Base-by-base conservation (phyloP, 257 asterid species). In the Ajuga chamaepitys region DNA sequence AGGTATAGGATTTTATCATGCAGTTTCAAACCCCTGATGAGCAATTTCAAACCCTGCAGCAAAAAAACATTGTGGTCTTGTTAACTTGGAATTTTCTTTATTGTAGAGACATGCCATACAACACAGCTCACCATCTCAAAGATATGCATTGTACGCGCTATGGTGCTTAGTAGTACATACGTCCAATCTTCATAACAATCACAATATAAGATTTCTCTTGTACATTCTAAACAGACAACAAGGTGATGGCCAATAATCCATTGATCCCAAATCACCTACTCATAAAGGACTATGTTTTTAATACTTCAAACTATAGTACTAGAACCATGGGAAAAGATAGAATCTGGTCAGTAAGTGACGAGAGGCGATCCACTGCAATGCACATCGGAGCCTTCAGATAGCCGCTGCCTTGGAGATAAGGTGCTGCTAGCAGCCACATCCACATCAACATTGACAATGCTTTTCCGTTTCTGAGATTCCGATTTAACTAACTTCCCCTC, bases 281-380 rank as follows among this genome's bases (percentile, higher is more conserved):
- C 20, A 45, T 5, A 5, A 38, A 37, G 26, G 14, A 21, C 46
- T 18, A 38, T 28, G 46, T 40, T 28, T 53, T 22, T 41, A 34
- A 52, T 58, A 46, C 60, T 13, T 28, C 30, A 17, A 67, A 2
- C 47, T 21, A 46, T 48, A 57, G 62, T 35, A 62, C 63, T 65
- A 50, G 54, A 62, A 28, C 38, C 70, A 51, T 42, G 7, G 22
- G 34, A 18, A 16, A 11, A 42, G 48, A 58, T 9, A 57, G 40
- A 63, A 41, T 7, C 8, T 52, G 68, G 70, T 83, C 82, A 89
- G 78, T 66, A 83, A 16, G 91, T 82, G 84, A 84, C 79, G 3
- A 87, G 86, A 40, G 90, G 93, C 9, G 96, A 85, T 37, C 82
- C 96, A 64, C 94, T 85, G 86, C 87, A 85, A 63, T 84, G 96